A percentile compares a stretch with the other conserved stretches of the same genome.
phyloP scores from a whole-genome alignment of 805 yeast genomes.

The Wickerhamiella kurtzmanii region DNA sequence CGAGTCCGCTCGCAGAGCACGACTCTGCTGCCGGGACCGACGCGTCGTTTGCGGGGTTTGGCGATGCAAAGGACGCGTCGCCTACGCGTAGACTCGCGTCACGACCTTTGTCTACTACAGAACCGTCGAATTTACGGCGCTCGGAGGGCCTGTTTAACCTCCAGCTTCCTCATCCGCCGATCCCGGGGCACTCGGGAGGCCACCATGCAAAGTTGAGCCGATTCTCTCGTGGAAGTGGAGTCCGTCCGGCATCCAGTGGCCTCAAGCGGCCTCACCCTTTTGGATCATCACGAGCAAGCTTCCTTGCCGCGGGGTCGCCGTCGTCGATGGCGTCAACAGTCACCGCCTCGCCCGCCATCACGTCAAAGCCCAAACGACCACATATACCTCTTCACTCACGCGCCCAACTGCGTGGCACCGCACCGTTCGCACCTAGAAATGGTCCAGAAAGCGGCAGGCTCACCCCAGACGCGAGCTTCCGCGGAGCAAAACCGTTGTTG shows the following conservation, averaged over 20 bases:
- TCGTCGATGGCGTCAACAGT: conserved; percentile 8
- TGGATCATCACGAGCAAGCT: conserved; percentile 2
- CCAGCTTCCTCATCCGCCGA: conserved; percentile 18
- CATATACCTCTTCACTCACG: neutral
- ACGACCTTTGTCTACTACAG: neutral
- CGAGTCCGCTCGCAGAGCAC: neutral
- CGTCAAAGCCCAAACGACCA: conserved; percentile 3
- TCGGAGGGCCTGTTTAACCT: conserved; percentile 31
- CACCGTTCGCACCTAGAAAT: conserved; percentile 4
- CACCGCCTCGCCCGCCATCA: conserved; percentile 7
- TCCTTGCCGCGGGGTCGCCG: conserved; percentile 1
- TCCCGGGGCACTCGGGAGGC: conserved; percentile 4
- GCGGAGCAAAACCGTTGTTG: conserved; percentile 69
- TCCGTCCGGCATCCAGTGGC: conserved; percentile 1
- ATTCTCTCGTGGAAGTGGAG: neutral
- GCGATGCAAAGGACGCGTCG: conserved; percentile 2
- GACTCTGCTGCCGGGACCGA: neutral
- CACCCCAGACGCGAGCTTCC: conserved; percentile 43
- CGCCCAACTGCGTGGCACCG: conserved; percentile 3
- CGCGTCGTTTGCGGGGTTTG: conserved; percentile 2
- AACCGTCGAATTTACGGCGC: conserved; percentile 21
- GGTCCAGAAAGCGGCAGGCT: conserved; percentile 6
- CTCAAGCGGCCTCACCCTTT: conserved; percentile 21
- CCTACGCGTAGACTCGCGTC: conserved; percentile 10
- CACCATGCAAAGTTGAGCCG: conserved; percentile 4